Evolutionary conservation across 225 moss, liverwort and hornwort genomes (phyloP).

Genomic region (Climacium dendroides): DNA sequence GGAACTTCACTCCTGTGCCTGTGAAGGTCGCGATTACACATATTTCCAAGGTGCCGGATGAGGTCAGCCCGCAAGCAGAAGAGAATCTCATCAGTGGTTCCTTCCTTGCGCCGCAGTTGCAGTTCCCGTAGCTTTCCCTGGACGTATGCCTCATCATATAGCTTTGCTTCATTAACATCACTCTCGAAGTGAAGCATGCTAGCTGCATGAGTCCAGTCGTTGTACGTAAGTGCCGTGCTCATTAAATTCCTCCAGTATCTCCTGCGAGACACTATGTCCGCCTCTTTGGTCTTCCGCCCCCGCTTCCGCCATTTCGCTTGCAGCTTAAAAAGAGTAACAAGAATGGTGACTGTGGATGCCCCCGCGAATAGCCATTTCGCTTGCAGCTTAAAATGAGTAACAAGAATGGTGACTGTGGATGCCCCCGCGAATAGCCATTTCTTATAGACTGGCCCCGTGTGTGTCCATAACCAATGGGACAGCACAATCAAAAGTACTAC

Average conservation of each 20-base stretch:
- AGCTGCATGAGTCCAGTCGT: slow-evolving; percentile 49
- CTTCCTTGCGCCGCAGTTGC: slow-evolving; percentile 28
- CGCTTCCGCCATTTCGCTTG: no score
- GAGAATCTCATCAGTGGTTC: slow-evolving; percentile 31
- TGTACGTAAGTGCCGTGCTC: slow-evolving; percentile 34
- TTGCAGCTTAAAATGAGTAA: neutral
- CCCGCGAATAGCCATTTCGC: neutral
- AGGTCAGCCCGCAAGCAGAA: slow-evolving; percentile 51
- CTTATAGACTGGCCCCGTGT: neutral
- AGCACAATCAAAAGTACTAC: neutral
- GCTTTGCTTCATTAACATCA: neutral
- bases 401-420: neutral
- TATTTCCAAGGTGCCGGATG: slow-evolving; percentile 40
- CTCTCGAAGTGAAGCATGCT: slow-evolving; percentile 21
- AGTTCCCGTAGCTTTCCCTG: slow-evolving; percentile 37
- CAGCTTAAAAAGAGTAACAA: no score
- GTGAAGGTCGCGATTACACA: slow-evolving; percentile 42
- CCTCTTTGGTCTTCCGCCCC: neutral
- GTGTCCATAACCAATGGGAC: slow-evolving; percentile 16
- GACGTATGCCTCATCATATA: slow-evolving; percentile 42
- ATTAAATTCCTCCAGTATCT: slow-evolving; percentile 29
- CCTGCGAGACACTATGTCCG: neutral
- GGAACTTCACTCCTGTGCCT: slow-evolving; percentile 31
- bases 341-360: no score
- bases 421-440: slow-evolving; percentile 13